Evolutionary conservation across 2,329 filamentous ascomycete species (phyloP).

Genomic region (Camptophora hylomeconis): DNA sequence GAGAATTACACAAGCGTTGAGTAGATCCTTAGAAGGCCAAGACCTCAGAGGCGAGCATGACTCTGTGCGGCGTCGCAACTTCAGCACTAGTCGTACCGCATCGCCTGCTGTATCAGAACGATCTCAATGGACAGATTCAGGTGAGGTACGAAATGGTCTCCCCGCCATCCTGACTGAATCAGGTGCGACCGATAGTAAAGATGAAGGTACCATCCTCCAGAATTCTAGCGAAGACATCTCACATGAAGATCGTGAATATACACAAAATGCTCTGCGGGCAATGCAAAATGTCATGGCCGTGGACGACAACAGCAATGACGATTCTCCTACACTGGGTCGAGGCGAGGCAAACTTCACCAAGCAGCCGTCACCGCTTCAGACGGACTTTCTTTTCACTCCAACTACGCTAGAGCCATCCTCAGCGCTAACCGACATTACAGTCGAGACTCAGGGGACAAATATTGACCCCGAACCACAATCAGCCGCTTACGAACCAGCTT

Average conservation of each 20-base stretch:
- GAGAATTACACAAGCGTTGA: constrained; percentile 74
- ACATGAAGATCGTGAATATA: constrained; percentile 15
- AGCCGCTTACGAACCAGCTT: constrained; percentile 29
- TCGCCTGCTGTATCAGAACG: constrained; percentile 18
- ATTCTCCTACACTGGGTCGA: constrained; percentile 36
- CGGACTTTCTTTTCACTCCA: constrained; percentile 7
- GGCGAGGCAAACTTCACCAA: constrained; percentile 5
- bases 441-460: constrained; percentile 44
- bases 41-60: constrained; percentile 7
- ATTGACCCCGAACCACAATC: constrained; percentile 63
- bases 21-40: constrained; percentile 33
- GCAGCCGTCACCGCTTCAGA: constrained; percentile 13
- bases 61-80: not conserved
- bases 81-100: constrained; percentile 1
- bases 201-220: constrained; percentile 9
- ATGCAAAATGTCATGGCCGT: constrained; percentile 6
- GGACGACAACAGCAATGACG: constrained; percentile 20
- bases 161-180: not conserved
- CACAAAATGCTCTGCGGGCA: constrained; percentile 16
- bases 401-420: constrained; percentile 20
- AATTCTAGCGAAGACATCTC: constrained; percentile 5
- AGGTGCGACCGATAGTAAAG: not conserved
- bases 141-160: constrained; percentile 14
- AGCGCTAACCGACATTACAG: constrained; percentile 46
- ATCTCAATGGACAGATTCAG: constrained; percentile 39